Evolutionary conservation across 495 filamentous ascomycete species (phyloP), one percentile per base, ranked within the genome.

Genomic region (Apodospora peruviana): DNA sequence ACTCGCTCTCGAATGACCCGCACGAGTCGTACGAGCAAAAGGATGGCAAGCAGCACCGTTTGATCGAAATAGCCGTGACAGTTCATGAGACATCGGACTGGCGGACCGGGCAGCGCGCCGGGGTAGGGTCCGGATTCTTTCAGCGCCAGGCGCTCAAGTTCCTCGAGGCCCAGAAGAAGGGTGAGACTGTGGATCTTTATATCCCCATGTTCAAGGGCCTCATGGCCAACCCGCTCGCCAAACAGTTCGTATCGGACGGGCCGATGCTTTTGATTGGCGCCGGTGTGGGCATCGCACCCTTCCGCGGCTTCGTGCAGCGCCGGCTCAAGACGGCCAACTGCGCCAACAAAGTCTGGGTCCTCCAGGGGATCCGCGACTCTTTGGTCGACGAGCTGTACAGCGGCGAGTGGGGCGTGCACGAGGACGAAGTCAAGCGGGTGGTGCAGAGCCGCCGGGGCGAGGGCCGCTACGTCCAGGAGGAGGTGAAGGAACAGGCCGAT

Each of bases 321-420:
- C 84, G 93, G 11, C 78, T 98, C 45, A 87, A 88, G 75, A 95
- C 88, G 43, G 93, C 94, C 50, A 98, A 94, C 69, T 96, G 93
- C 65, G 91, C 90, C 40, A 98, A 97, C 73, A 98, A 98, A 70
- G 93, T 97, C 56, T 98, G 93, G 93, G 91, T 98, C 41, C 80
- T 98, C 36, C 93, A 98, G 68, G 93, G 93, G n/a, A 80, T 97
- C 23, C 86, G 93, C 2, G 93, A 98, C 67, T 87, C 86, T 11
- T 75, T 91, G 1, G 78, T 97, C 21, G 93, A 98, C 57, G 93
- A 98, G 72, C 76, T 98, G 11, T 98, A 98, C 71, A 86, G 82
- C 35, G 93, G 93, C 50, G 93, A 98, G 62, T 95, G 94, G 84
- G 93, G 93, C 50, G 88, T 93, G 7, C 84, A 95, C 49, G 93